A percentile compares a stretch with the other conserved stretches of the same genome.
Evolutionary conservation across 768 basidiomycete genomes (phyloP).

Genomic region (Sporobolomyces pararoseus): DNA sequence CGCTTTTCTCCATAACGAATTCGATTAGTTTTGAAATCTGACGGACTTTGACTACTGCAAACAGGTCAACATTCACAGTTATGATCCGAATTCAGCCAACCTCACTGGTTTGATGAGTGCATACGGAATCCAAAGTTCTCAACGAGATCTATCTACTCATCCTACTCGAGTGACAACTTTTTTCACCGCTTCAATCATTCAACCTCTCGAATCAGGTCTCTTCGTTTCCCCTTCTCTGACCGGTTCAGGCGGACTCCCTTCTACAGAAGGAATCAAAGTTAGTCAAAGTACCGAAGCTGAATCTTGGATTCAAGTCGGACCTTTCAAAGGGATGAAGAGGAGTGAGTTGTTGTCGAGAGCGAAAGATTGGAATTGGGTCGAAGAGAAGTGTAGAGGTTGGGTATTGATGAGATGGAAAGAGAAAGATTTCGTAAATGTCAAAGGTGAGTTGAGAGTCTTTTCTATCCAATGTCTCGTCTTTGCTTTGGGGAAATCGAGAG

Average conservation of each 20-base stretch:
- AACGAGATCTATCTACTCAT: background rate
- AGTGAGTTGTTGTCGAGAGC: constrained; percentile 25
- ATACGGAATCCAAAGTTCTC: constrained; percentile 12
- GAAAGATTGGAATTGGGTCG: constrained; percentile 28
- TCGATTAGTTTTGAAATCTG: too few species aligned
- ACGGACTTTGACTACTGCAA: too few species aligned
- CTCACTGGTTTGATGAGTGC: constrained; percentile 42
- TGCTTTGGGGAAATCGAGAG: background rate
- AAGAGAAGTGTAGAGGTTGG: constrained; percentile 34
- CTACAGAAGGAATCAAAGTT: constrained; percentile 13
- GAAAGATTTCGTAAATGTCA: constrained; percentile 38
- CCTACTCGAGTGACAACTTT: constrained; percentile 37
- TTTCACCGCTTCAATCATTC: constrained; percentile 40
- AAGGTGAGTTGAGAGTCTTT: constrained; percentile 2
- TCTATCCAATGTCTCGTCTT: background rate
- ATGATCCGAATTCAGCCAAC: background rate
- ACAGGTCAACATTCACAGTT: constrained; percentile 38
- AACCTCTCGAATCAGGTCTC: constrained; percentile 32
- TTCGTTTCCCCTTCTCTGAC: constrained; percentile 19
- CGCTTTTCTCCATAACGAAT: background rate
- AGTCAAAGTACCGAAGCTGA: constrained; percentile 31
- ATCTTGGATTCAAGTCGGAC: constrained; percentile 40
- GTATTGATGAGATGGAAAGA: constrained; percentile 44
- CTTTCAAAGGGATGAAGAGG: constrained; percentile 34
- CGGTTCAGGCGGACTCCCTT: background rate